Base-by-base conservation (phyloP, 495 filamentous ascomycete species). In the Lasiosphaeria ovina region DNA sequence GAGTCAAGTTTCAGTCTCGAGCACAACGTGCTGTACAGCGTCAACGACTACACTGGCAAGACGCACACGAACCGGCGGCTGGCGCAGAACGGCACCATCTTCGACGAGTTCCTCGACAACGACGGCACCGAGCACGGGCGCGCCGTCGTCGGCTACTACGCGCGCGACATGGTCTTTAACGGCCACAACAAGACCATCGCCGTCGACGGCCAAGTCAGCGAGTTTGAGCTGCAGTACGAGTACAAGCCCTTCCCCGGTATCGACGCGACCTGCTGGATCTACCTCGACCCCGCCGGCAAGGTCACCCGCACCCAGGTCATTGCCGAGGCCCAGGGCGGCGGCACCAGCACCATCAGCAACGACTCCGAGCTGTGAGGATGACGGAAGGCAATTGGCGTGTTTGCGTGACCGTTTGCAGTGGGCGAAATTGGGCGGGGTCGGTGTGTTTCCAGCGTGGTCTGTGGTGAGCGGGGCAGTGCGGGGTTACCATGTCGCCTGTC, bases 31-130 rank as follows among this genome's bases (percentile, higher is more conserved):
- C 73, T 85, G 24, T 85, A 83, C 67, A 76, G 72, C 57, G 69
- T 81, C 62, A 85, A 85, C 69, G 76, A 85, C 70, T 85, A 81
- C 69, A 65, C 66, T 8, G 81, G 81, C 6, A 68, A 79, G 51
- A 79, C 76, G 40, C 81, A 84, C 68, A 83, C 80, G 48, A 84
- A 84, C 68, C 79, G 80, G 47, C 65, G 83, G 17, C 68, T 85
- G 51, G 77, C 72, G 40, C 81, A 84, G 72, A 79, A 81, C 65
- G 83, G 82, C 54, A 73, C 69, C 59, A 74, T 85, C 44, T 71
- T 79, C 42, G 82, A 84, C 54, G 69, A 79, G 64, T 76, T 66
- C 34, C 73, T 85, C 3, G 78, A 84, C 63, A 84, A 85, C 57
- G 68, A 81, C 51, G 81, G 81, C 0, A 68, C 75, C 45, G 69